Percentiles rank a stretch among this genome's conserved stretches.
Evolutionary conservation across 148 eudicot genomes (phyloP).

Genomic region (Rhododendron vialii): DNA sequence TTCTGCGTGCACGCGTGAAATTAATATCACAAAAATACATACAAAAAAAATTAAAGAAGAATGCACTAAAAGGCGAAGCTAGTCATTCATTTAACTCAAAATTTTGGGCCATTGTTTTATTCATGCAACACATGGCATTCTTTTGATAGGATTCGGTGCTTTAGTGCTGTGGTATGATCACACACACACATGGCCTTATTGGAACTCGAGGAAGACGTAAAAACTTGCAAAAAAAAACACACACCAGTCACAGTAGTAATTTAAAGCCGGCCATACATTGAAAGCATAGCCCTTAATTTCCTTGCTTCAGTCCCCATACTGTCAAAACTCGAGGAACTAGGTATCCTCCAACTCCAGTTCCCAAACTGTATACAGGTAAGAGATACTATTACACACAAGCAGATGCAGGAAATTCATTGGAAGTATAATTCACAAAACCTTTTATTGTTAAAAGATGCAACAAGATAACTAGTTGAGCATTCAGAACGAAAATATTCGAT

Average conservation of each 20-base stretch:
- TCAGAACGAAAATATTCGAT: neutral
- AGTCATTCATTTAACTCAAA: neutral
- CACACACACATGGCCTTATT: neutral
- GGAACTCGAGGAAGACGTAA: neutral
- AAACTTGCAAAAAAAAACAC: neutral
- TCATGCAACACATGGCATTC: neutral
- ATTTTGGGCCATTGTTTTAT: neutral
- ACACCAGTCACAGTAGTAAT: neutral
- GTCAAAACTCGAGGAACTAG: constrained; percentile 51
- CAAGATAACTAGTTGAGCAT: neutral
- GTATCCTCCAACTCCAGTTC: constrained; percentile 97
- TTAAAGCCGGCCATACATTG: constrained; percentile 71
- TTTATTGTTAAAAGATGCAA: neutral
- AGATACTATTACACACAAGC: neutral
- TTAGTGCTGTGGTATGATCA: too few species aligned
- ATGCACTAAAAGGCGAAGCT: neutral
- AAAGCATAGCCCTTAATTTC: constrained; percentile 57
- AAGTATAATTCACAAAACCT: neutral
- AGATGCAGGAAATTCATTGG: neutral
- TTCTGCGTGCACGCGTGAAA: neutral
- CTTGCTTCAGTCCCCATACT: constrained; percentile 53
- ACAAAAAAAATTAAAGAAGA: neutral
- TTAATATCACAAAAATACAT: neutral
- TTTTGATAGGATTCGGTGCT: neutral
- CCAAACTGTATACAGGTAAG: constrained; percentile 44